Percentiles rank a stretch among this genome's conserved stretches.
These are phyloP conservation scores for Durusdinium trenchii DNA, from an alignment of 73 alveolate genomes.

Conservation along the genomic window DNA sequence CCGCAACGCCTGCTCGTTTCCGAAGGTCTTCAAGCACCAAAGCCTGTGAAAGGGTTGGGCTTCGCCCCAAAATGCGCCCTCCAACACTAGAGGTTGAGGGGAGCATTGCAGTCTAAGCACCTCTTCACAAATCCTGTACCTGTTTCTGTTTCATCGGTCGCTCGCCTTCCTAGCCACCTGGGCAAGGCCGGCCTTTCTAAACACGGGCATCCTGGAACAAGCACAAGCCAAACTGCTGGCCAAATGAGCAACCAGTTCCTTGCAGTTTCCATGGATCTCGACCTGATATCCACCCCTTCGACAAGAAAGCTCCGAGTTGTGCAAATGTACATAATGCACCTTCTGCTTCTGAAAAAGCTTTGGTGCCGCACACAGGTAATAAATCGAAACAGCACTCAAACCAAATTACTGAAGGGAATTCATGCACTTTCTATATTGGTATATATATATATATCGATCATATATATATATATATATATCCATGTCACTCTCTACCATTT, in stretches of 20 bases:
- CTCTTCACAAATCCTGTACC: background rate
- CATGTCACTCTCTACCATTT: no score
- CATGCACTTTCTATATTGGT: no score
- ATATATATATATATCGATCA: background rate
- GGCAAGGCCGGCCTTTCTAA: background rate
- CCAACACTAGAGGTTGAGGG: no score
- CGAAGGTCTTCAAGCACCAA: conserved; percentile 61
- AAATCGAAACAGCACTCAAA: no score
- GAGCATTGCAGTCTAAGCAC: background rate
- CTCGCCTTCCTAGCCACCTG: background rate
- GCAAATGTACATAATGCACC: no score
- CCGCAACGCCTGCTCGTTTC: conserved; percentile 21
- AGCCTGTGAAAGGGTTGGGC: no score
- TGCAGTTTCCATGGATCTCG: background rate
- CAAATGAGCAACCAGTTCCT: background rate
- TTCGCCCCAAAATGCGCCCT: no score
- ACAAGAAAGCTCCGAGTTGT: no score
- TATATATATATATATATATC: background rate
- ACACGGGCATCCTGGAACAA: background rate
- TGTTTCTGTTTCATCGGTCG: background rate
- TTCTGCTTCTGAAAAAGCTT: no score
- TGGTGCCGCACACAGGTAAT: no score
- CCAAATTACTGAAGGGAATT: no score
- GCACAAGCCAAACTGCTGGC: background rate
- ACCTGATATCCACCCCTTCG: no score